phyloP scores from a whole-genome alignment of 805 yeast genomes.

The Suhomyces sp. region DNA sequence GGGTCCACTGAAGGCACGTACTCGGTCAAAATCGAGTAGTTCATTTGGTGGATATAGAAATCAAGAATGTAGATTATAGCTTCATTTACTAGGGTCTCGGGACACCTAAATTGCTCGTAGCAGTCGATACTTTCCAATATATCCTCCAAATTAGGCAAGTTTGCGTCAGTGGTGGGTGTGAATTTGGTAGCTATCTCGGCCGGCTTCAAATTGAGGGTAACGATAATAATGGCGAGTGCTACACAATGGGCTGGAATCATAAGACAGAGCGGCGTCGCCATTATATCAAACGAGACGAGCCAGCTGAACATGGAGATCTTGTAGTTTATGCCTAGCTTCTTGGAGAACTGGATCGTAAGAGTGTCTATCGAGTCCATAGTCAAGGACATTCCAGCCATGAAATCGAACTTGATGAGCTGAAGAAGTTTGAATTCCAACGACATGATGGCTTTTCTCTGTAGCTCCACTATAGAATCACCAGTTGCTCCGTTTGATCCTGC shows the following conservation, averaged over 20 bases:
- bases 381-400: constrained; percentile 52
- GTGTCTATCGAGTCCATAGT: constrained; percentile 51
- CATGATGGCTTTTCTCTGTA: constrained; percentile 54
- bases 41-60: constrained; percentile 57
- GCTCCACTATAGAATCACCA: constrained; percentile 36
- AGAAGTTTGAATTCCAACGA: constrained; percentile 66
- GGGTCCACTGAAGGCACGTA: constrained; percentile 36
- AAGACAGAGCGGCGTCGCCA: constrained; percentile 64
- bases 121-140: constrained; percentile 33
- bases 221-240: constrained; percentile 63
- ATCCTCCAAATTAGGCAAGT: constrained; percentile 13
- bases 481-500: not conserved
- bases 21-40: constrained; percentile 47
- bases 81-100: constrained; percentile 44
- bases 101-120: constrained; percentile 37
- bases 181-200: constrained; percentile 16
- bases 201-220: constrained; percentile 53
- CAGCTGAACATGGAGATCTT: constrained; percentile 58
- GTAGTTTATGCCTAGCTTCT: constrained; percentile 44
- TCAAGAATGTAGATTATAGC: constrained; percentile 58
- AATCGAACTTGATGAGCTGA: constrained; percentile 78
- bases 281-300: constrained; percentile 72
- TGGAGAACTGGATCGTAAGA: constrained; percentile 59
- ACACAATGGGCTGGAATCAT: constrained; percentile 73
- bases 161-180: constrained; percentile 7